phyloP scores from a whole-genome alignment of 495 filamentous ascomycete genomes.

The Penicillium lagena region DNA sequence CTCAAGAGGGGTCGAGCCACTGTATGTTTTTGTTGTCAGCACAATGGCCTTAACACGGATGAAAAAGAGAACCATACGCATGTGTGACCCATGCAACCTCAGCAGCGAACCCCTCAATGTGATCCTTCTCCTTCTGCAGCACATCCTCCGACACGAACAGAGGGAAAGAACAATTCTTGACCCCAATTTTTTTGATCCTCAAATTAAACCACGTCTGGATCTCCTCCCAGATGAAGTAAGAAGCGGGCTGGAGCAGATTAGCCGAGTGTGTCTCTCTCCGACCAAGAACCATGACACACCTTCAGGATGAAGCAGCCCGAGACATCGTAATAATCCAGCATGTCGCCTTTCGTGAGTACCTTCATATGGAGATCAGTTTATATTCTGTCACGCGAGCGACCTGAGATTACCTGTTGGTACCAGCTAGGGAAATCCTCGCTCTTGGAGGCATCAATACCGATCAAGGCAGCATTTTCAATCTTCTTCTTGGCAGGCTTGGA shows the following conservation, averaged over 20 bases:
- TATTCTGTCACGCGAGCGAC: too few species aligned
- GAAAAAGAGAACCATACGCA: constrained; percentile 51
- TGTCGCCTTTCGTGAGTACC: constrained; percentile 86
- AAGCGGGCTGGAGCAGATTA: constrained; percentile 45
- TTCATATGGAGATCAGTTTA: too few species aligned
- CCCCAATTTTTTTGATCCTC: constrained; percentile 79
- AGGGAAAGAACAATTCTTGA: constrained; percentile 93
- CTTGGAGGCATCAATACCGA: constrained; percentile 81
- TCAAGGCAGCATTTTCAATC: constrained; percentile 58
- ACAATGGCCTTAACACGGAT: neutral
- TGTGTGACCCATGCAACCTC: constrained; percentile 99
- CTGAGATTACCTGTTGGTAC: constrained; percentile 66
- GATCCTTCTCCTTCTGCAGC: constrained; percentile 89
- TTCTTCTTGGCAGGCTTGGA: constrained; percentile 40
- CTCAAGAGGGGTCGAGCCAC: constrained; percentile 81
- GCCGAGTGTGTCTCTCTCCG: neutral
- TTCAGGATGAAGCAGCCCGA: constrained; percentile 94
- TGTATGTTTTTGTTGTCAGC: neutral
- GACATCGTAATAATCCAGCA: constrained; percentile 93
- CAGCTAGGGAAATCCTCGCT: constrained; percentile 82
- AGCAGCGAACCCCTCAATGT: constrained; percentile 94
- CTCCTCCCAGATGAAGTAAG: constrained; percentile 87
- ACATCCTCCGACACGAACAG: constrained; percentile 90
- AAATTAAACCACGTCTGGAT: constrained; percentile 87
- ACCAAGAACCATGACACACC: constrained; percentile 24